These are phyloP conservation scores for Leccinum rimulosum DNA, from an alignment of 768 basidiomycete genomes.

Conservation along the genomic window DNA sequence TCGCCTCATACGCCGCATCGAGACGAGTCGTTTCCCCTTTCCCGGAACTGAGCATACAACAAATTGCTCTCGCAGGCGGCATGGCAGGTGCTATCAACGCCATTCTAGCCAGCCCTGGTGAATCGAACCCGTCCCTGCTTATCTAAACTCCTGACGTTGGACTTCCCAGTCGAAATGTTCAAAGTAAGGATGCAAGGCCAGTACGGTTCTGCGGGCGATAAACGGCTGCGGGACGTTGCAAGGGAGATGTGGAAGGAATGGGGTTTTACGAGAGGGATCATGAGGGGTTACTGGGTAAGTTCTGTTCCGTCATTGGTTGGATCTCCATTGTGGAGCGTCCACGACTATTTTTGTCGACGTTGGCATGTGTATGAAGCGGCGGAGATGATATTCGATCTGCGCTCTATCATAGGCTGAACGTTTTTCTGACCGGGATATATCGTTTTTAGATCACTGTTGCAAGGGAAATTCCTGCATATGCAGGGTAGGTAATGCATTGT, in stretches of 20 bases:
- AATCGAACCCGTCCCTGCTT: slow-evolving; percentile 8
- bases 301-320: slow-evolving; percentile 7
- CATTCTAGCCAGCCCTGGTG: slow-evolving; percentile 86
- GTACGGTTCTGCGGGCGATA: slow-evolving; percentile 79
- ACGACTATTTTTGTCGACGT: not conserved
- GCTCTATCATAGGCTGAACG: not conserved
- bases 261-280: slow-evolving; percentile 85
- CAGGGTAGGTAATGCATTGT: slow-evolving; percentile 45
- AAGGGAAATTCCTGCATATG: slow-evolving; percentile 95
- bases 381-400: not conserved
- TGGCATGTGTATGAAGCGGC: not conserved
- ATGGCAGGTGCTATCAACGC: slow-evolving; percentile 94
- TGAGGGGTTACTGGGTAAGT: slow-evolving; percentile 94
- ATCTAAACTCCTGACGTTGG: not conserved
- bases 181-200: slow-evolving; percentile 98
- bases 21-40: slow-evolving; percentile 86
- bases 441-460: slow-evolving; percentile 73
- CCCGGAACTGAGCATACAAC: slow-evolving; percentile 72
- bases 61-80: slow-evolving; percentile 82
- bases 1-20: slow-evolving; percentile 85
- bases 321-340: not conserved
- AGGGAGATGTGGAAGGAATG: slow-evolving; percentile 84
- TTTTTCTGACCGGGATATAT: not conserved
- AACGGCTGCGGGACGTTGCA: slow-evolving; percentile 67
- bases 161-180: slow-evolving; percentile 85